Evolutionary conservation across 129 eudicot genomes (phyloP), one percentile per base, ranked within the genome.

Genomic region (Flaveria bidentis): DNA sequence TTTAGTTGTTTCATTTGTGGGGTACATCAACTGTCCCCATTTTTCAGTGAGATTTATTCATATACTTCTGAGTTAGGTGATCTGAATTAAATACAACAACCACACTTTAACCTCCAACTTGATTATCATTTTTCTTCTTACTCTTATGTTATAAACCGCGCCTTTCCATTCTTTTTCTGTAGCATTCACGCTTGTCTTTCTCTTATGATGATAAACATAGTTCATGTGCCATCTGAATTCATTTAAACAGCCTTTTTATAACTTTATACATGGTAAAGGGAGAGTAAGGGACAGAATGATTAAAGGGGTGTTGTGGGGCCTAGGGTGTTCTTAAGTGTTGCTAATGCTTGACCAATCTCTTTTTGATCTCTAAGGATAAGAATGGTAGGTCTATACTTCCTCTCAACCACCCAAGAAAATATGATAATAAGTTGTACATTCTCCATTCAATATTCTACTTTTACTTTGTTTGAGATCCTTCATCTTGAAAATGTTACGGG

Each of bases 291-390:
- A 49, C 62, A 18, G 55, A 62, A 78, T 78, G 77, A 78, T 78
- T 78, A 78, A 78, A 78, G 82, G 82, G 82, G 47, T 71, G 77
- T 49, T 76, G 76, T 55, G 62, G 62, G 62, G 62, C 13, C 22
- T 55, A 25, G 64, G 76, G 81, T 56, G 57, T 67, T 55, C 33
- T 16, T 45, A 53, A 68, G 67, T 71, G 52, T 16, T 57, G 57
- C 30, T 58, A 30, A 53, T 67, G 77, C 82, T 78, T 78, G 56
- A 71, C 82, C 72, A 36, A 22, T 78, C 77, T 62, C 82, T 51
- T 71, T 78, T 78, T 71, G 45, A 71, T 64, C 72, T 71, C 56
- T 61, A 49, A 71, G 47, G 62, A 49, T 16, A 71, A 71, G 72
- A 60, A 63, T 69, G 82, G 82, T 78, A 69, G 71, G 82, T 45